Evolutionary conservation across 192 early-diverging fungal genomes (phyloP), one percentile per base, ranked within the genome.

Genomic region (Coemansia sp.): DNA sequence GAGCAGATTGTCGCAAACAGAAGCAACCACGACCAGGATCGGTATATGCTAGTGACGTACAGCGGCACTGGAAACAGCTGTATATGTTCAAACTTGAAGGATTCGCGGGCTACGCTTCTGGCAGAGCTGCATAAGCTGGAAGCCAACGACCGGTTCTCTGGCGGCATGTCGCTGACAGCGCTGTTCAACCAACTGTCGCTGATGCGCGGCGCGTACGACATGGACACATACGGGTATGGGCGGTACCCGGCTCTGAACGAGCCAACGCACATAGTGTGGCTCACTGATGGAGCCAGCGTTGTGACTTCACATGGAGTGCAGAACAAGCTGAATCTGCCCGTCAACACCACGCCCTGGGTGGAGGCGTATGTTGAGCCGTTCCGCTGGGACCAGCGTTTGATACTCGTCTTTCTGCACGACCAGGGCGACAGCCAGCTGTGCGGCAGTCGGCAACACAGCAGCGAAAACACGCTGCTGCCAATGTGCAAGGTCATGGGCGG

Each of bases 351-450:
- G 4, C 83, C 87, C 8, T 89, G 88, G 46, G 77, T 75, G 7
- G 80, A 85, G 46, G 65, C 80, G 10, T 89, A 86, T 53, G 51
- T 75, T 6, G 89, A 92, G 70, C 90, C 90, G 31, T 90, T 91
- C 32, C 70, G 90, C 19, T 92, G 90, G 90, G 88, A 92, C 49
- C 89, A 92, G 50, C 64, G 84, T 2, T 58, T 92, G 27, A 81
- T 74, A 34, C 82, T 88, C 3, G 70, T 92, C 26, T 65, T 87
- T 35, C 58, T 90, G 18, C 70, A 83, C 49, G 81, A 81, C 31
- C 37, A 46, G 14, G 49, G 46, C 15, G 64, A 67, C 34, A 15
- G 10, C 7, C 37, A 35, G 33, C 30, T 77, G 54, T 78, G 75
- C 15, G 51, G 61, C 8, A 65, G 54, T n/a, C 62, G 68, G 41